A percentile compares a stretch with the other conserved stretches of the same genome.
Conservation (phyloP, 768 basidiomycete species). For the Xerocomellus dryophilus region DNA sequence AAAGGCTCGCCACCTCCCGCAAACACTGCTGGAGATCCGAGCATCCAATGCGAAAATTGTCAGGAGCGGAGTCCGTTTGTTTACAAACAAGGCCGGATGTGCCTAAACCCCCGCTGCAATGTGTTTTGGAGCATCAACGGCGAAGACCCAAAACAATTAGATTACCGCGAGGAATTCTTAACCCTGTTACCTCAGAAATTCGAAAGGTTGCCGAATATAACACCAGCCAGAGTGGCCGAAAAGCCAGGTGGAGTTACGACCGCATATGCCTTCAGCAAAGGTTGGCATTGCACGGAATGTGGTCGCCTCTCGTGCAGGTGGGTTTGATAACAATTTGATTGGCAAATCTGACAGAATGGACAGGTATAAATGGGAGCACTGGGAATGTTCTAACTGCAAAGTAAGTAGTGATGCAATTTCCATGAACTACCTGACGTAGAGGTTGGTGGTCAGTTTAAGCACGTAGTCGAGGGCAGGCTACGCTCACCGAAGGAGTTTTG, state of each 20-base stretch:
- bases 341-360: slow-evolving; percentile 1
- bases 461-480: slow-evolving; percentile 19
- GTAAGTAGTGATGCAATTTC: slow-evolving; percentile 35
- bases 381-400: slow-evolving; percentile 63
- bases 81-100: slow-evolving; percentile 58
- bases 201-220: slow-evolving; percentile 37
- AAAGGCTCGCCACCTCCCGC: not conserved
- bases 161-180: slow-evolving; percentile 50
- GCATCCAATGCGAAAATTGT: slow-evolving; percentile 43
- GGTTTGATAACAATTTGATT: slow-evolving; percentile 11
- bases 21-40: not conserved
- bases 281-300: slow-evolving; percentile 66
- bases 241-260: slow-evolving; percentile 43
- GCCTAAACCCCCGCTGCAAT: slow-evolving; percentile 57
- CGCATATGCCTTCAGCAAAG: slow-evolving; percentile 54
- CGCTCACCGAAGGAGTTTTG: slow-evolving; percentile 39
- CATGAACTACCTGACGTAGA: not conserved
- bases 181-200: slow-evolving; percentile 31
- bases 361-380: slow-evolving; percentile 72
- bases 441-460: slow-evolving; percentile 9
- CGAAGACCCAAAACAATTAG: slow-evolving; percentile 36
- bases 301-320: slow-evolving; percentile 76
- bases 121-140: slow-evolving; percentile 49
- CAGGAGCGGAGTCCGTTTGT: slow-evolving; percentile 45
- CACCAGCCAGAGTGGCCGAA: slow-evolving; percentile 34